Conservation (phyloP, 345 rosid species). For the Eucalyptus pauciflora region DNA sequence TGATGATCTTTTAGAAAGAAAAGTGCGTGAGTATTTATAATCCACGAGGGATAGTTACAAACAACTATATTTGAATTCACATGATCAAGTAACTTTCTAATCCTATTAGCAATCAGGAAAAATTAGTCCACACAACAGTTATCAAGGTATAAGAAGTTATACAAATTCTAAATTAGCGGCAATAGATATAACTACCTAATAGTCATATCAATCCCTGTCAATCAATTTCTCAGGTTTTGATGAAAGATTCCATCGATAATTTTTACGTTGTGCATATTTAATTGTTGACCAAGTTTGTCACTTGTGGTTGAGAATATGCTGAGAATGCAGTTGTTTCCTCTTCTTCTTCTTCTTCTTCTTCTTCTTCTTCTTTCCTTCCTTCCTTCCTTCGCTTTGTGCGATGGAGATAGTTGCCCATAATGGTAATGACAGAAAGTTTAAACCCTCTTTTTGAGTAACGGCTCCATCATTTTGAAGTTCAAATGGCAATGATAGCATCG, state of each 20-base stretch:
- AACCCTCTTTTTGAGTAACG: background rate
- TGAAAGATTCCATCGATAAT: background rate
- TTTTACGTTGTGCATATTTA: rapidly evolving
- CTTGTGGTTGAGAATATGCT: background rate
- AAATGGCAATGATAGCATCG: background rate
- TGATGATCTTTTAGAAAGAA: background rate
- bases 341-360: rapidly evolving
- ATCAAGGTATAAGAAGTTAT: background rate
- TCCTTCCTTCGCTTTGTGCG: background rate
- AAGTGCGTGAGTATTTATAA: background rate
- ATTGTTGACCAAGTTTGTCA: background rate
- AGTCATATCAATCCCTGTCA: background rate
- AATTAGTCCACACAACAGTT: background rate
- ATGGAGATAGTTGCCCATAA: background rate
- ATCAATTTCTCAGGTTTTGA: background rate
- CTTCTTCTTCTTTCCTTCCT: no score
- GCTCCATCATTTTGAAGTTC: background rate
- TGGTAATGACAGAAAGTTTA: background rate
- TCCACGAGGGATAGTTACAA: background rate
- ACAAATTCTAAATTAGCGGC: background rate
- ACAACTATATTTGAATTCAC: background rate
- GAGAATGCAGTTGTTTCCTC: background rate
- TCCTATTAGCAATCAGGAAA: background rate
- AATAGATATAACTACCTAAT: background rate
- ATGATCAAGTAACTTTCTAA: background rate